Base-by-base conservation (phyloP, 345 rosid species). In the Sisymbrium altissimum region DNA sequence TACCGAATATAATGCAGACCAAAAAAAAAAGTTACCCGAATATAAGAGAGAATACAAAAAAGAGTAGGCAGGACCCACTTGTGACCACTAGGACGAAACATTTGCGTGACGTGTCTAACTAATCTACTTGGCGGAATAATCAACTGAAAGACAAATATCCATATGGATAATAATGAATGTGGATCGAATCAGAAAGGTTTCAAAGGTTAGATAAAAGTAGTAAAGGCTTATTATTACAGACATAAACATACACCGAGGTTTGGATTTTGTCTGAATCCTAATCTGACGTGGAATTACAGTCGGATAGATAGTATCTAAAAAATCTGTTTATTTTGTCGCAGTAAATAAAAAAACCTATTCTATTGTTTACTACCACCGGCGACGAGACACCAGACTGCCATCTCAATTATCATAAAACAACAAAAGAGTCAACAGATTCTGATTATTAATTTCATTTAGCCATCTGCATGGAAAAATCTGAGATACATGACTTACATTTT, bases 351-450 rank as follows among this genome's bases (percentile, higher is more conserved):
- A 13, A 15, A 7, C 6, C 0, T 45, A 45, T 12, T 52, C 4
- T 23, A 32, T 56, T 15, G 9, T 17, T 12, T 41, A 15, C 39
- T 38, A 54, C 57, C 46, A 54, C 29, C 9, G 6, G 68, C 50
- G 54, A 67, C 40, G 54, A 68, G 63, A 52, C 21, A 61, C 46
- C 30, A 52, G 39, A 68, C 33, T 23, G 30, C 56, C 63, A 41
- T 53, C 64, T 61, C 74, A 68, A 75, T 68, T 12, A 76, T 76
- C 59, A 76, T 73, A 69, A 60, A 62, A 30, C 23, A 69, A 62
- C 75, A 76, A 76, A 68, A 69, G 65, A 69, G 79, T 62, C 75
- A 69, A 76, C 64, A 43, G 25, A 61, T 49, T 68, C 32, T 41
- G 74, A 61, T 61, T 68, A 68, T 43, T 52, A 41, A 43, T 45